Evolutionary conservation across 1,139 yeast genomes (phyloP).

Genomic region (Saccharomyces hybrid): DNA sequence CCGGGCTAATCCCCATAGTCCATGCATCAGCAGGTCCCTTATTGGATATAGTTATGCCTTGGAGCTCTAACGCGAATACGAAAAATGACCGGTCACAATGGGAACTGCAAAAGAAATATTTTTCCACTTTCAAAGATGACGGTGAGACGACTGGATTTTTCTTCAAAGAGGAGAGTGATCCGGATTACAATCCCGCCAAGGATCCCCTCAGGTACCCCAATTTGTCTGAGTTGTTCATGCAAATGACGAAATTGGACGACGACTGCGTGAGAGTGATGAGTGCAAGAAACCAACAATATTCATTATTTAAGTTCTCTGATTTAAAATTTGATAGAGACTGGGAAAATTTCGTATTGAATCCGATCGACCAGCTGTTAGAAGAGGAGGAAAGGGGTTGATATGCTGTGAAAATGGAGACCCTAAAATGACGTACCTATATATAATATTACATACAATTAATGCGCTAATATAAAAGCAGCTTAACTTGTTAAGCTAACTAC

Average conservation of each 20-base stretch:
- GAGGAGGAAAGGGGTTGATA: not conserved
- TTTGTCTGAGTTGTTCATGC: conserved; percentile 40
- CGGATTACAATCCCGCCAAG: conserved; percentile 35
- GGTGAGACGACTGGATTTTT: conserved; percentile 59
- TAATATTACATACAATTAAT: not conserved
- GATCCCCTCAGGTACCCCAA: conserved; percentile 35
- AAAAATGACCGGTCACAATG: not conserved
- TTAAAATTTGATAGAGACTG: conserved; percentile 52
- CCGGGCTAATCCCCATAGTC: conserved; percentile 80
- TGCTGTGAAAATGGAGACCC: not conserved
- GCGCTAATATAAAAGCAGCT: not conserved
- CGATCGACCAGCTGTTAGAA: not conserved
- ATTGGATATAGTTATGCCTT: conserved; percentile 69
- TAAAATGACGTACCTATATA: not conserved
- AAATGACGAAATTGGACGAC: conserved; percentile 37
- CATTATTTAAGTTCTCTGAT: conserved; percentile 60
- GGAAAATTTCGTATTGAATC: conserved; percentile 30
- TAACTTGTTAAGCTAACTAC: not conserved
- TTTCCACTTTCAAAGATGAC: conserved; percentile 15
- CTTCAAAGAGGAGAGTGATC: conserved; percentile 64
- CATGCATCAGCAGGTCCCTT: conserved; percentile 96
- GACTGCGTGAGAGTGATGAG: conserved; percentile 41
- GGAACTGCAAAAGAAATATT: conserved; percentile 19
- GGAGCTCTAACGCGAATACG: conserved; percentile 33
- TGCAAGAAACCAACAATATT: conserved; percentile 43